These are phyloP conservation scores for Aspergillus sp. DNA, from an alignment of 2,329 filamentous ascomycete species.

Conservation along the genomic window DNA sequence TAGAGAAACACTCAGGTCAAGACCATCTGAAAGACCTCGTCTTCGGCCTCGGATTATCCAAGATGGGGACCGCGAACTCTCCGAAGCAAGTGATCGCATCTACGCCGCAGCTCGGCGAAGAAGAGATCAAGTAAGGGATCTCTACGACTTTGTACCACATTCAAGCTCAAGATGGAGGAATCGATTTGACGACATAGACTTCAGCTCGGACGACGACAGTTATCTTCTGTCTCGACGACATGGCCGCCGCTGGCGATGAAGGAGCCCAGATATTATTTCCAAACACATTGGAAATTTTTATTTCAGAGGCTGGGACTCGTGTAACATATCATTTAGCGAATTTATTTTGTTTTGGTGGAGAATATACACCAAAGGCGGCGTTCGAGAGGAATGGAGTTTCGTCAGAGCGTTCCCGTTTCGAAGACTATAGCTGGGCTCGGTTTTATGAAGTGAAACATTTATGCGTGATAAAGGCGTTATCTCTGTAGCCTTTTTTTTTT, in stretches of 20 bases:
- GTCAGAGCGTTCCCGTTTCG: not conserved
- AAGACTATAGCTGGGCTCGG: not conserved
- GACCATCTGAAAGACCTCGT: not conserved
- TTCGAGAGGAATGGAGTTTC: not conserved
- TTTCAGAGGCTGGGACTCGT: not conserved
- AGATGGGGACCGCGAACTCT: constrained; percentile 24
- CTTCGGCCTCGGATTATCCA: constrained; percentile 25
- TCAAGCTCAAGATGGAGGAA: constrained; percentile 4
- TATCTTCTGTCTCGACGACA: constrained; percentile 2
- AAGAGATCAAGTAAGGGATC: constrained; percentile 10
- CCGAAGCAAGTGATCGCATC: constrained; percentile 20
- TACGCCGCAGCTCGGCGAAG: constrained; percentile 16
- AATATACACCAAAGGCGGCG: not conserved
- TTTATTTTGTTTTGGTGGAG: constrained; percentile 4
- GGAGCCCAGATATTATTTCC: not conserved
- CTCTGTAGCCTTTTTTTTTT: not conserved
- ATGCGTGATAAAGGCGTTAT: not conserved
- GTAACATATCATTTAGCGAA: not conserved
- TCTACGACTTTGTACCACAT: constrained; percentile 6
- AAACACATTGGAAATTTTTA: not conserved
- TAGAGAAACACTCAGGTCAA: not conserved
- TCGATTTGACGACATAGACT: constrained; percentile 8
- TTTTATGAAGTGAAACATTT: not conserved
- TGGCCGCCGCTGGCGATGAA: constrained; percentile 2
- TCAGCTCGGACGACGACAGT: constrained; percentile 1